Percentiles rank a stretch among this genome's conserved stretches.
Evolutionary conservation across 495 filamentous ascomycete species (phyloP).

Genomic region (Podospora pseudopauciseta): DNA sequence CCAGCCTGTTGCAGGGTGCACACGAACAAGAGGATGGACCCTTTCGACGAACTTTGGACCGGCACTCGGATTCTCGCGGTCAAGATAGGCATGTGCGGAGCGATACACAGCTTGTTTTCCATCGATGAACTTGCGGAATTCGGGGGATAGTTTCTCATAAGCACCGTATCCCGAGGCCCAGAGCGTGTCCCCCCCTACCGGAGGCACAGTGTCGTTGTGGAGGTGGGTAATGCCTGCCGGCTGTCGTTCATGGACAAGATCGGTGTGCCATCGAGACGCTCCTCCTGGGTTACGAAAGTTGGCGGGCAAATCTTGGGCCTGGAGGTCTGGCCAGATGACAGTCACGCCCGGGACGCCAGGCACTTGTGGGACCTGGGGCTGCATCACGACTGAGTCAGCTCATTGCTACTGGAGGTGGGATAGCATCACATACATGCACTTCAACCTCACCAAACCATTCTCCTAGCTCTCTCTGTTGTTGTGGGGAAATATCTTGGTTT

Average conservation of each 20-base stretch:
- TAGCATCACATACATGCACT: slow-evolving; percentile 52
- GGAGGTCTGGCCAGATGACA: slow-evolving; percentile 65
- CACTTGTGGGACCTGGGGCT: slow-evolving; percentile 69
- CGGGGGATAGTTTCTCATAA: slow-evolving; percentile 68
- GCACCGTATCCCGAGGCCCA: slow-evolving; percentile 68
- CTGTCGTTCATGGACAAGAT: slow-evolving; percentile 66
- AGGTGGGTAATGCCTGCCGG: slow-evolving; percentile 68
- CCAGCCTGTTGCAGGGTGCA: slow-evolving; percentile 69
- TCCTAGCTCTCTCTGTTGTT: slow-evolving; percentile 64
- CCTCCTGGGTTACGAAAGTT: slow-evolving; percentile 64
- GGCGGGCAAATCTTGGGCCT: slow-evolving; percentile 51
- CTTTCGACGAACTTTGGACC: slow-evolving; percentile 64
- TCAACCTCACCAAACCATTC: slow-evolving; percentile 66
- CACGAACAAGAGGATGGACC: slow-evolving; percentile 63
- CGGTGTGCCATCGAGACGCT: slow-evolving; percentile 64
- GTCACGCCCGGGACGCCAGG: slow-evolving; percentile 62
- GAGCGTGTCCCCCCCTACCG: slow-evolving; percentile 64
- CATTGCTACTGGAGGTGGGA: not conserved
- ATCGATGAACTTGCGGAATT: slow-evolving; percentile 68
- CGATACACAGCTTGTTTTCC: slow-evolving; percentile 63
- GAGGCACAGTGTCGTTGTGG: slow-evolving; percentile 64
- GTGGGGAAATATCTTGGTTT: slow-evolving; percentile 65
- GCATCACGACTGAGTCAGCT: not conserved
- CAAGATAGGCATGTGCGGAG: slow-evolving; percentile 64
- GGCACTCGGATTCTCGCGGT: slow-evolving; percentile 56